Evolutionary conservation across 2,329 filamentous ascomycete species (phyloP).

Genomic region (Cercospora janseana): DNA sequence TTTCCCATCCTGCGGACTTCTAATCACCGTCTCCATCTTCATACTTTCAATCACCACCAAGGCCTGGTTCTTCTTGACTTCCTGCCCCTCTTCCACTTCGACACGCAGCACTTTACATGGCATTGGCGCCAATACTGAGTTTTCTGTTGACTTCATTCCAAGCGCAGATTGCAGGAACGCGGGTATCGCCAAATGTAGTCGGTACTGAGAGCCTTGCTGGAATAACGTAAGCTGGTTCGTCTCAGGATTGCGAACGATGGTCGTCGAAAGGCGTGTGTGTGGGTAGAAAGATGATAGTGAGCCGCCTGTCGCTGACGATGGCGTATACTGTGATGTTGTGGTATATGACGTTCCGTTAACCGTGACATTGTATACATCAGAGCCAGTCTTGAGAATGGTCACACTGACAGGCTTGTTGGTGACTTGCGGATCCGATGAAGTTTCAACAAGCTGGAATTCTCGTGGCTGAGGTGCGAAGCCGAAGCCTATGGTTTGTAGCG

Average conservation of each 20-base stretch:
- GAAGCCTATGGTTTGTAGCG: conserved; percentile 54
- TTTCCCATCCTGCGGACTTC: conserved; percentile 50
- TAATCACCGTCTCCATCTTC: conserved; percentile 58
- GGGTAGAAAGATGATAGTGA: conserved; percentile 75
- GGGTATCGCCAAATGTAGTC: conserved; percentile 58
- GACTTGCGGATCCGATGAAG: conserved; percentile 44
- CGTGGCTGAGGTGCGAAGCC: conserved; percentile 58
- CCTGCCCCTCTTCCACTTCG: conserved; percentile 77
- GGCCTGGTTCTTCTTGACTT: conserved; percentile 79
- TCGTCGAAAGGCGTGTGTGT: conserved; percentile 73
- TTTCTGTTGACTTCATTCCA: conserved; percentile 73
- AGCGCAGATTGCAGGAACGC: conserved; percentile 85
- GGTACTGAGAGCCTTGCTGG: conserved; percentile 61
- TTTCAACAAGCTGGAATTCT: conserved; percentile 56
- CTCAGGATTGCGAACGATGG: conserved; percentile 63
- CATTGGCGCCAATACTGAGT: conserved; percentile 90
- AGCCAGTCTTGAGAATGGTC: conserved; percentile 52
- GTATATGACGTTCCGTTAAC: conserved; percentile 38
- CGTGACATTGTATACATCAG: conserved; percentile 52
- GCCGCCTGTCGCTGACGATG: conserved; percentile 38
- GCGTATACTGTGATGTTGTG: conserved; percentile 47
- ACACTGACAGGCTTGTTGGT: conserved; percentile 42
- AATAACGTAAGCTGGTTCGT: conserved; percentile 68
- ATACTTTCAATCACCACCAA: conserved; percentile 68
- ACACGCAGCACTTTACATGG: conserved; percentile 94